Evolutionary conservation across 2,329 filamentous ascomycete genomes (phyloP), one percentile per base, ranked within the genome.

Genomic region (Clonostachys rosea): DNA sequence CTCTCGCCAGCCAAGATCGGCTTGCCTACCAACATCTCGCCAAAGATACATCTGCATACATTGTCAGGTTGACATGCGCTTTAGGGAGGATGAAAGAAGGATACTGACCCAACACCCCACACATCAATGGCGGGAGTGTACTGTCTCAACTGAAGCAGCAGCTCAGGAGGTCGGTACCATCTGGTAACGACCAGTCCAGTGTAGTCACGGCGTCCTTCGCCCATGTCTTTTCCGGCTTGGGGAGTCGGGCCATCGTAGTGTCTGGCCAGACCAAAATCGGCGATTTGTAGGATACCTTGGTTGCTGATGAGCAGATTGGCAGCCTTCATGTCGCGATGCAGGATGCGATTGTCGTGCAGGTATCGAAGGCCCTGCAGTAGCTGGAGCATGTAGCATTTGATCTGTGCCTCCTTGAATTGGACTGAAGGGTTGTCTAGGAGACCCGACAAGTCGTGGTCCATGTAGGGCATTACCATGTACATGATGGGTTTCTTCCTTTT

Each of bases 401-500:
- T 95, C 64, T 97, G 91, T 5, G 89, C 79, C 60, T 91, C 86
- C 43, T 87, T 88, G 59, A 99, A 92, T 39, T 81, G 80, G 37
- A 99, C 91, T 7, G 86, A 84, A 10, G 92, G 92, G 59, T 99
- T 99, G 65, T 97, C 94, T 58, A 99, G 83, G 33, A 99, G 81
- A 41, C 94, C 94, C 9, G 92, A 95, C n/a, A 99, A 79, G 68
- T 99, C 94, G 69, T 99, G 94, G 58, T 97, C 91, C 91, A 97
- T 96, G 67, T 99, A 99, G 7, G 92, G 94, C 41, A 86, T 96
- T 45, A 95, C 92, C 94, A 99, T 99, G 70, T 97, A 97, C 76
- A 99, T 91, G 56, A 91, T 91, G 5, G 86, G 85, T 50, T 86
- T 83, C 66, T 89, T 91, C 56, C 86, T 81, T 66, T 89, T 89